Evolutionary conservation across 352 stramenopile species (phyloP).

Genomic region (Pythium coloratum): DNA sequence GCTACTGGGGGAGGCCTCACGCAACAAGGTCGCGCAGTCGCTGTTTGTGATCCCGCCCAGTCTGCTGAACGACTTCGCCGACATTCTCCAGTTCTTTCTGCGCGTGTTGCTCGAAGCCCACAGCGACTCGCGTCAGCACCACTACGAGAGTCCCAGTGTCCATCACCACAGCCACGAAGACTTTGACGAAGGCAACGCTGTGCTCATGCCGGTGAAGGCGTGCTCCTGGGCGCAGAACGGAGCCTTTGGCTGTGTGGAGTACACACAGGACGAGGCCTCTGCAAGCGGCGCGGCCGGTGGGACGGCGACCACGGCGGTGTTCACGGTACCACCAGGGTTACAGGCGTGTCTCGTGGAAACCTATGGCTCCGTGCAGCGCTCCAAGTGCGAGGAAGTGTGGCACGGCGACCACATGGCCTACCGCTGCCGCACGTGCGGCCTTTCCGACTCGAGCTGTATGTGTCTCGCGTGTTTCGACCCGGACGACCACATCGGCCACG

Average conservation of each 20-base stretch:
- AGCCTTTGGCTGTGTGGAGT: slow-evolving; percentile 34
- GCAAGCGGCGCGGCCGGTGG: background rate
- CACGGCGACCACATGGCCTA: slow-evolving; percentile 88
- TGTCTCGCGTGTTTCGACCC: slow-evolving; percentile 81
- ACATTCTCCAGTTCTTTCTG: slow-evolving; percentile 65
- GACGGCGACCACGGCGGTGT: slow-evolving; percentile 22
- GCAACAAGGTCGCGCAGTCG: slow-evolving; percentile 45
- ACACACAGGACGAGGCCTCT: slow-evolving; percentile 34
- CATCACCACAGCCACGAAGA: background rate
- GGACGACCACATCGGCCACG: slow-evolving; percentile 74
- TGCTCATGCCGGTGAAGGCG: slow-evolving; percentile 19
- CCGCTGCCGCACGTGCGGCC: slow-evolving; percentile 72
- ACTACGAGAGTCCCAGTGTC: slow-evolving; percentile 4
- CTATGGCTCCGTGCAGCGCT: slow-evolving; percentile 69
- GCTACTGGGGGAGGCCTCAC: slow-evolving; percentile 31
- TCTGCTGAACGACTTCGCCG: slow-evolving; percentile 44
- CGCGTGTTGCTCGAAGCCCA: slow-evolving; percentile 62
- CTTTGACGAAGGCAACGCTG: background rate
- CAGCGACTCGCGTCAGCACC: slow-evolving; percentile 25
- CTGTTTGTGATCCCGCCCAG: slow-evolving; percentile 45
- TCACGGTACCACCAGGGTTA: slow-evolving; percentile 43
- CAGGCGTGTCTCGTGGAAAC: slow-evolving; percentile 43
- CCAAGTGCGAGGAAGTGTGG: slow-evolving; percentile 88
- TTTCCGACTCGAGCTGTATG: slow-evolving; percentile 89
- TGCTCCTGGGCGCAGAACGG: slow-evolving; percentile 41